Percentiles rank a stretch among this genome's conserved stretches.
phyloP scores from a whole-genome alignment of 345 rosid species.

The Gossypium herbaceum region DNA sequence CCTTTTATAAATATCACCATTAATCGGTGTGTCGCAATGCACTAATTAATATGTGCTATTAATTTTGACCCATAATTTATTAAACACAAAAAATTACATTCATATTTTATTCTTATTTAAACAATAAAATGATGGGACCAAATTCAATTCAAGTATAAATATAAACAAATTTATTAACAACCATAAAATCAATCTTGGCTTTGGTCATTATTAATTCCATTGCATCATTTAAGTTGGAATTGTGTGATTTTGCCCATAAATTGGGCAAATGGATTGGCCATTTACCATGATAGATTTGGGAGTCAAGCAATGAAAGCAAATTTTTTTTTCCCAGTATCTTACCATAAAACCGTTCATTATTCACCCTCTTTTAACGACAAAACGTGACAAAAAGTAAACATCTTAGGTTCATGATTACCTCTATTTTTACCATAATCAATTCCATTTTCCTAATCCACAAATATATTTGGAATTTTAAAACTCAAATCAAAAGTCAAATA shows the following conservation, averaged over 20 bases:
- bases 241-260: neutral
- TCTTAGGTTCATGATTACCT: slow-evolving; percentile 13
- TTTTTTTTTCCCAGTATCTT: neutral
- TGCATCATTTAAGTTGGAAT: neutral
- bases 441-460: neutral
- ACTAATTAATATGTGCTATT: too few relatives aligned
- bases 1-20: too few relatives aligned
- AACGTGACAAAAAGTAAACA: neutral
- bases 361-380: neutral
- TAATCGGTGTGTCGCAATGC: too few relatives aligned
- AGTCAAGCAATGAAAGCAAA: neutral
- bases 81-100: too few relatives aligned
- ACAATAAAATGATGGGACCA: too few relatives aligned
- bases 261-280: neutral
- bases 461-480: neutral
- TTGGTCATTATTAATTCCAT: neutral
- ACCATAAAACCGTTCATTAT: neutral
- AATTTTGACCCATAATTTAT: too few relatives aligned
- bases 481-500: too few relatives aligned
- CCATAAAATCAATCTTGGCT: too few relatives aligned
- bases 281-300: neutral
- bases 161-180: too few relatives aligned
- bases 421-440: neutral
- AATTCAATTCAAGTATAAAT: too few relatives aligned
- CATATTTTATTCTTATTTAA: too few relatives aligned